Evolutionary conservation across 2,329 filamentous ascomycete genomes (phyloP).

Genomic region (Hymenoscyphus linearis): DNA sequence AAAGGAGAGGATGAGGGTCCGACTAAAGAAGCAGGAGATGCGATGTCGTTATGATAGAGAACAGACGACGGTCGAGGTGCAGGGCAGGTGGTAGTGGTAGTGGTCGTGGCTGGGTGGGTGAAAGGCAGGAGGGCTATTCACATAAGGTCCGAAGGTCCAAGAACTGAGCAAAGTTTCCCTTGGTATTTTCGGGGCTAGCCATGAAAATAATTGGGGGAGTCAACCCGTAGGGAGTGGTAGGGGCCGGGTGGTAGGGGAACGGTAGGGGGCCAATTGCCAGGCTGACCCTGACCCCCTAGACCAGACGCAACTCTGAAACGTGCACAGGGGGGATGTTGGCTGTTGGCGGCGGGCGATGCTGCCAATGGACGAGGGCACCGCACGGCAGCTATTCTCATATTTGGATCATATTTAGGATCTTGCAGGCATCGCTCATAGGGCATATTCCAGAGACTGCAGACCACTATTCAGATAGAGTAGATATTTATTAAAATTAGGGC

Average conservation of each 20-base stretch:
- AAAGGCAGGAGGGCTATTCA: conserved; percentile 5
- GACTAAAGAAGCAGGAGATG: conserved; percentile 1
- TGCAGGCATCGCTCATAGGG: no score
- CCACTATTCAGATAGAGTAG: no score
- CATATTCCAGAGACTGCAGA: no score
- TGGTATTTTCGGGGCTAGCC: neutral
- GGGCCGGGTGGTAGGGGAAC: no score
- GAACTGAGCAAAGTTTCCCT: no score
- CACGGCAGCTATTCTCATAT: no score
- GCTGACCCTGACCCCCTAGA: neutral
- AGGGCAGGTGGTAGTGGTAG: conserved; percentile 6
- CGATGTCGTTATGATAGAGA: conserved; percentile 1
- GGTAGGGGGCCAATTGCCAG: neutral
- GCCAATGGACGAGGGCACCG: no score
- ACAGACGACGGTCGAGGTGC: neutral
- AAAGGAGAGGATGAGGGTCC: conserved; percentile 3
- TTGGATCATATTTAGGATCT: no score
- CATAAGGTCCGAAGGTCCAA: no score
- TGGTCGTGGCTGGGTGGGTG: conserved; percentile 1
- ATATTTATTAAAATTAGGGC: no score
- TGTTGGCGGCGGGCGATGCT: neutral
- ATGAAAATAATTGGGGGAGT: neutral
- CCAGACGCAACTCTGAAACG: neutral
- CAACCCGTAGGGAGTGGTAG: no score
- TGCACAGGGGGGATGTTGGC: neutral